Conservation (phyloP, 768 basidiomycete genomes). For the Porpolomopsis calyptriformis region DNA sequence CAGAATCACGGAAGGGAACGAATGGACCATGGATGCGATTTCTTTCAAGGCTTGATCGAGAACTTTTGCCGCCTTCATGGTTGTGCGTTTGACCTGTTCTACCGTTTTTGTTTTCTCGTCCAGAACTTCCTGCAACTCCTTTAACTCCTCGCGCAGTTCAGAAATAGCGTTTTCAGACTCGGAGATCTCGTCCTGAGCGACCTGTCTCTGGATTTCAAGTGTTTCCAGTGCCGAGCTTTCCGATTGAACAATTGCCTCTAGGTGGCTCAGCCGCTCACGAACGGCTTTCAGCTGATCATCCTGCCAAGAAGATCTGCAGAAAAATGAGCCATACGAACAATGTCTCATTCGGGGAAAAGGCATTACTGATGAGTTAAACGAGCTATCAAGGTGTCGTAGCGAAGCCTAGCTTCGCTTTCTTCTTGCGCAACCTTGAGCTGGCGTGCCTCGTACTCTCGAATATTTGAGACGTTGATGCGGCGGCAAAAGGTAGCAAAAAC, state of each 20-base stretch:
- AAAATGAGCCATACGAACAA: conserved; percentile 6
- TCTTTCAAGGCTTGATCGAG: conserved; percentile 88
- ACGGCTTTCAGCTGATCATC: conserved; percentile 57
- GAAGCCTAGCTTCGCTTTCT: conserved; percentile 72
- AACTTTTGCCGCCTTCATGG: conserved; percentile 57
- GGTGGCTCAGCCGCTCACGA: conserved; percentile 48
- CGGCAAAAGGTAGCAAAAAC: conserved; percentile 72
- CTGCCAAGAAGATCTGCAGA: conserved; percentile 69
- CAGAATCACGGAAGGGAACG: not conserved
- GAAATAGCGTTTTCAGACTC: conserved; percentile 45
- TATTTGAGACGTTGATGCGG: conserved; percentile 66
- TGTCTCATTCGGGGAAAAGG: not conserved
- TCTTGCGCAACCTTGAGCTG: conserved; percentile 83
- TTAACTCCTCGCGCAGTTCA: conserved; percentile 51
- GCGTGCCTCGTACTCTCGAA: conserved; percentile 89
- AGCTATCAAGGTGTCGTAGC: conserved; percentile 79
- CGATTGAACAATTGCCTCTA: conserved; percentile 39
- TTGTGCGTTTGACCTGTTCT: conserved; percentile 64
- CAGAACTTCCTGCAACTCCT: conserved; percentile 46
- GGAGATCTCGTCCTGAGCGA: conserved; percentile 49
- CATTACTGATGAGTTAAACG: conserved; percentile 74
- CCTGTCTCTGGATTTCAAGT: conserved; percentile 43
- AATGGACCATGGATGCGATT: conserved; percentile 59
- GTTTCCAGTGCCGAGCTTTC: conserved; percentile 46
- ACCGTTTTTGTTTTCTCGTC: conserved; percentile 67